These are phyloP conservation scores for Trypanosoma avium DNA, from an alignment of 208 protist genomes.

Conservation along the genomic window DNA sequence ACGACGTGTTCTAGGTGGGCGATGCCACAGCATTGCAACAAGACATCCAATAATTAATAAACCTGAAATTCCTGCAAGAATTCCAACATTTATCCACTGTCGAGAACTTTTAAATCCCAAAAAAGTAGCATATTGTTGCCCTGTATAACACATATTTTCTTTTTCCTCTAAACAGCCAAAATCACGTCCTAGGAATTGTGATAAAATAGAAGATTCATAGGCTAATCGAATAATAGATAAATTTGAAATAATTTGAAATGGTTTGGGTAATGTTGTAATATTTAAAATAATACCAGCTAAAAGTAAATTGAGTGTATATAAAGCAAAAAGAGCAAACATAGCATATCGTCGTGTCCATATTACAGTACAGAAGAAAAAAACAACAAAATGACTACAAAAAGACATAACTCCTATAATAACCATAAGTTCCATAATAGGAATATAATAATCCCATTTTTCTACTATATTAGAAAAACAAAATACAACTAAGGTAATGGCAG, in stretches of 20 bases:
- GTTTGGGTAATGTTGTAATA: slow-evolving; percentile 44
- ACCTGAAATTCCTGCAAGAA: slow-evolving; percentile 34
- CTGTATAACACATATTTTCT: slow-evolving; percentile 45
- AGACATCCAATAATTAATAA: slow-evolving; percentile 40
- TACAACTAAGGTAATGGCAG: slow-evolving; percentile 38
- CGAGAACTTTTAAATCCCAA: slow-evolving; percentile 41
- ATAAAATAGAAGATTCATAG: slow-evolving; percentile 58
- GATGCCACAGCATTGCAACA: slow-evolving; percentile 37
- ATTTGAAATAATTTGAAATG: slow-evolving; percentile 41
- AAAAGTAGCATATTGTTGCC: slow-evolving; percentile 48
- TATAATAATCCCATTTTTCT: slow-evolving; percentile 51
- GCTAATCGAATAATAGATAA: slow-evolving; percentile 47
- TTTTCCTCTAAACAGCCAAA: slow-evolving; percentile 39
- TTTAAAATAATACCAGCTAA: slow-evolving; percentile 66
- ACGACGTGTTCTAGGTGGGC: background rate
- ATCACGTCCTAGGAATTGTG: slow-evolving; percentile 40
- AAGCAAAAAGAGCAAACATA: slow-evolving; percentile 35
- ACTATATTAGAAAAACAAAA: slow-evolving; percentile 46
- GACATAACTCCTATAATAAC: slow-evolving; percentile 54
- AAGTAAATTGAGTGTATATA: slow-evolving; percentile 60
- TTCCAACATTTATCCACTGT: slow-evolving; percentile 48
- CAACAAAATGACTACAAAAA: slow-evolving; percentile 44
- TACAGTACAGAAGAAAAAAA: slow-evolving; percentile 38
- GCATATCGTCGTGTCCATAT: slow-evolving; percentile 21
- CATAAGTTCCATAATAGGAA: slow-evolving; percentile 45